A percentile compares a stretch with the other conserved stretches of the same genome.
phyloP scores from a whole-genome alignment of 1,139 yeast species.

The Pneumocystis murina region DNA sequence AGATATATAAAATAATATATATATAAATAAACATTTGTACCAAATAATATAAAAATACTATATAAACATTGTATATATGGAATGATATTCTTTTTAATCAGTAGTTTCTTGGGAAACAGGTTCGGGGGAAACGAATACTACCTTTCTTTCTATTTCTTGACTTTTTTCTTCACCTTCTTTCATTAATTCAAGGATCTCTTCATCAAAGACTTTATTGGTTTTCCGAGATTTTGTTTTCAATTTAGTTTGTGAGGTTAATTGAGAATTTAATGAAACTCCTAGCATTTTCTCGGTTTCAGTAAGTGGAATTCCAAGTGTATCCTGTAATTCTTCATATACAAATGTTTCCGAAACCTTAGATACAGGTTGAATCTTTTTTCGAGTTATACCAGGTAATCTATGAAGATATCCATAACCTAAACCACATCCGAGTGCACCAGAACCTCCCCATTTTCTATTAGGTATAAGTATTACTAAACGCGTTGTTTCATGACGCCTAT shows the following conservation, averaged over 20 bases:
- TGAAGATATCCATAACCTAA: constrained; percentile 66
- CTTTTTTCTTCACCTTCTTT: background rate
- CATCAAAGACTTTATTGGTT: background rate
- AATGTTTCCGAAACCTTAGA: background rate
- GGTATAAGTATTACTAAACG: constrained; percentile 77
- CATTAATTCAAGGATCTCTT: background rate
- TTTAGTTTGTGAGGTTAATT: background rate
- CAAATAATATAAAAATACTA: too few relatives aligned
- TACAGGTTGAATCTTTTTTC: background rate
- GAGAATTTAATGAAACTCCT: background rate
- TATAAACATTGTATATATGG: too few relatives aligned
- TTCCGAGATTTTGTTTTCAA: background rate
- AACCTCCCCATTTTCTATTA: constrained; percentile 43
- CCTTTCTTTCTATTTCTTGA: background rate
- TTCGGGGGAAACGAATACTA: background rate
- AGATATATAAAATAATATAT: too few relatives aligned
- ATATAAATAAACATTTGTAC: too few relatives aligned
- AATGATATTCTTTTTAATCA: too few relatives aligned
- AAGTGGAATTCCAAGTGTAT: background rate
- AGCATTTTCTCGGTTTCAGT: background rate
- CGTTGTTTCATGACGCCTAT: constrained; percentile 69
- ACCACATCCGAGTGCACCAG: constrained; percentile 80
- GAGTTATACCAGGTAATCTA: background rate
- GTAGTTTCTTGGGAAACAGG: background rate
- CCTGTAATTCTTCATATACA: background rate